Evolutionary conservation across 306 rosid species (phyloP), one percentile per base, ranked within the genome.

Genomic region (Cyamopsis tetragonoloba): DNA sequence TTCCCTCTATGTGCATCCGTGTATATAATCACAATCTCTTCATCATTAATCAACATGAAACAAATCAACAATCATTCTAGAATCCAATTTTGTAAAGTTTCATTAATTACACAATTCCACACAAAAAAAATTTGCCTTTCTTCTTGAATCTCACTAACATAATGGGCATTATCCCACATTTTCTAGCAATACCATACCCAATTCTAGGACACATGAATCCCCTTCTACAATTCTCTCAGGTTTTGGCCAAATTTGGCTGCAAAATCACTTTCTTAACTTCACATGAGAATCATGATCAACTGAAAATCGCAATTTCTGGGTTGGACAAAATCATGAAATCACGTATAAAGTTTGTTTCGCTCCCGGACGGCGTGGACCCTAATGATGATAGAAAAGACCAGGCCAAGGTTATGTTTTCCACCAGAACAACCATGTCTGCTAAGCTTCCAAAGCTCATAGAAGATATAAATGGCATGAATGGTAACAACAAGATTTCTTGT

Each of bases 291-390:
- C 44, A 54, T 56, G 22, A 48, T 0, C 62, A 15, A 50, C 5
- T 37, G 6, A 61, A 37, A 48, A 9, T 17, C 43, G 48, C 51
- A 68, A 9, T 26, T 76, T 17, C 7, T 30, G 70, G 39, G 19
- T 23, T 49, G 42, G 18, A 38, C 17, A 32, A 18, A 7, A 23
- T 11, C 13, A 1, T 59, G 14, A 64, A 42, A 10, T 30, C 80
- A 44, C 6, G 49, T 3, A 75, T 86, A 24, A 68, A 39, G 3
- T 47, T 70, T 15, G 87, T 79, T 1, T 74, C 88, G 0, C 76
- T 83, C 34, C 84, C 92, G 1, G 88, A 86, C 68, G 88, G 87
- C 12, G 51, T 86, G 71, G 78, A 27, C 38, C 77, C 86, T 15
- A 77, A 70, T 57, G 81, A 81, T 57, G 86, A 81, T 39, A 77